phyloP scores from a whole-genome alignment of 108 stramenopile genomes.

The Fragilariopsis cylindrus region DNA sequence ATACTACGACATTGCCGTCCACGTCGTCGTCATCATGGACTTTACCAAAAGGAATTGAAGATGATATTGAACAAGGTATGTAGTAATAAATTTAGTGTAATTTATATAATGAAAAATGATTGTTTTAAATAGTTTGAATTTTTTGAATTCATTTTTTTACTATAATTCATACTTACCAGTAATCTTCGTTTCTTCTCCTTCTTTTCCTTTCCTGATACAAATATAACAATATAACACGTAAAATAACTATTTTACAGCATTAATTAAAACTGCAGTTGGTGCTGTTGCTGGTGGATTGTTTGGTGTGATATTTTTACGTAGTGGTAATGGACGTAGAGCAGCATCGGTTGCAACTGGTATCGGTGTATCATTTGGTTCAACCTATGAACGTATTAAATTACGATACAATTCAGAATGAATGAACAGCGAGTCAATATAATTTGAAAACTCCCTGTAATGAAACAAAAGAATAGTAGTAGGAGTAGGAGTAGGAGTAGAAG shows the following conservation, averaged over 20 bases:
- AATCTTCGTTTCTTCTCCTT: not conserved
- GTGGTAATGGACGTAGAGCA: slow-evolving; percentile 48
- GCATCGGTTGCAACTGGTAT: slow-evolving; percentile 50
- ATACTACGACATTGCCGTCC: not conserved
- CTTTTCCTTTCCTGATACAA: not conserved
- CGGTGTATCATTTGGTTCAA: slow-evolving; percentile 58
- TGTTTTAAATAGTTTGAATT: not conserved
- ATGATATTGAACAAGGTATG: slow-evolving; percentile 54
- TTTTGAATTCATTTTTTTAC: not conserved
- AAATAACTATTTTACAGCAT: slow-evolving; percentile 9
- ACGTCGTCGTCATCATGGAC: slow-evolving; percentile 36
- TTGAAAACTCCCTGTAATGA: too few relatives aligned
- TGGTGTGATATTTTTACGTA: slow-evolving; percentile 45
- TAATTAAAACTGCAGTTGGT: slow-evolving; percentile 43
- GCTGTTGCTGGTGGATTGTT: slow-evolving; percentile 48
- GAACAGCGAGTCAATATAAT: too few relatives aligned
- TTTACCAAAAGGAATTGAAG: slow-evolving; percentile 60
- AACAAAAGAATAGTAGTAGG: too few relatives aligned
- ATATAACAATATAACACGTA: too few relatives aligned
- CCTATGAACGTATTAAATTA: slow-evolving; percentile 39
- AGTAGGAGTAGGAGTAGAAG: too few relatives aligned
- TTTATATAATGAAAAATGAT: not conserved
- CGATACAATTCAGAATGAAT: slow-evolving; percentile 13
- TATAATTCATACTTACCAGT: not conserved
- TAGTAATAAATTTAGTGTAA: not conserved